Evolutionary conservation across 768 basidiomycete genomes (phyloP), one percentile per base, ranked within the genome.

Genomic region (Mycena epipterygia): DNA sequence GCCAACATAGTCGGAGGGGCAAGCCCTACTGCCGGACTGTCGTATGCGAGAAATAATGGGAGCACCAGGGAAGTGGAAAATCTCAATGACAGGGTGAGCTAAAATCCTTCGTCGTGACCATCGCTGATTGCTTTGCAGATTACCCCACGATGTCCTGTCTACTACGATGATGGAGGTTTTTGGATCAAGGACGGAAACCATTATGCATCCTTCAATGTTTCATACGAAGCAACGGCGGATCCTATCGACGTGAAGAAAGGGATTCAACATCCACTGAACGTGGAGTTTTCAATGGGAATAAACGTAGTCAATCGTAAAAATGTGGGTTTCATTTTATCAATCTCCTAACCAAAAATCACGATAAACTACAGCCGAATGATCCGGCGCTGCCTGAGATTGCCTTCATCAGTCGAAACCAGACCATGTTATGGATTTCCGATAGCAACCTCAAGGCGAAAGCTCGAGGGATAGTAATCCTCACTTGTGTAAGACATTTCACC

Each of bases 71-170:
- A 44, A 33, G 33, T 49, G 21, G 60, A 49, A 21, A 48, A 51
- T n/a, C n/a, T 35, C 25, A 62, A 62, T 49, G 60, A 62, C 21
- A 33, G 32, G 23, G 60, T 46, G 30, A n/a, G n/a, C n/a, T n/a
- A n/a, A n/a, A n/a, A n/a, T n/a, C n/a, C n/a, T n/a, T n/a, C n/a
- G n/a, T n/a, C n/a, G n/a, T n/a, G n/a, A n/a, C n/a, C n/a, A n/a
- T n/a, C n/a, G n/a, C n/a, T n/a, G n/a, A n/a, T n/a, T 4, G 1
- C 4, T 59, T 29, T 44, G 6, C 17, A 63, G 61, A n/a, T 52
- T 17, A 51, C 61, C 5, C 61, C 61, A 37, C 51, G 52, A 63
- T 63, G 61, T 19, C 23, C 23, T 19, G 33, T 63, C 6, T n/a
- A 49, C 7, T 63, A 63, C 27, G 14, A 29, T 9, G 16, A 13